phyloP scores from a whole-genome alignment of 352 stramenopile species.

The Saprolegnia parasitica region DNA sequence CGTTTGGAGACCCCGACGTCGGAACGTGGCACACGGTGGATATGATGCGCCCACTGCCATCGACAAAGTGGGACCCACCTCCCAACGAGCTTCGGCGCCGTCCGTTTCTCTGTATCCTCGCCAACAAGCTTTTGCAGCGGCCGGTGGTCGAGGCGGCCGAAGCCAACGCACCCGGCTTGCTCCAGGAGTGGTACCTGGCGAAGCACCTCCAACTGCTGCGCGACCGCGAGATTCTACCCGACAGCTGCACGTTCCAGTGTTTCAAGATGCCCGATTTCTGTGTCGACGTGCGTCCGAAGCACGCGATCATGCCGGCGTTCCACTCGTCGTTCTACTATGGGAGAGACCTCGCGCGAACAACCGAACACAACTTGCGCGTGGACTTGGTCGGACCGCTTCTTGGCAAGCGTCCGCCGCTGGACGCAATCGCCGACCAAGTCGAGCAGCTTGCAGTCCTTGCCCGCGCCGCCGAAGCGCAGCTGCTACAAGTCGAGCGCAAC shows the following conservation, averaged over 20 bases:
- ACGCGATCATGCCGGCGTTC: conserved; percentile 15
- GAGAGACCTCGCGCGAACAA: background rate
- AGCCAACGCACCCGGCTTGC: background rate
- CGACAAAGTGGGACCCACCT: background rate
- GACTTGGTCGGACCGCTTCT: conserved; percentile 20
- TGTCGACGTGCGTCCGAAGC: background rate
- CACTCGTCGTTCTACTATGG: conserved; percentile 17
- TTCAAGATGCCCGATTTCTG: background rate
- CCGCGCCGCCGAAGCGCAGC: conserved; percentile 12
- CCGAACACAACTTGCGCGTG: conserved; percentile 2
- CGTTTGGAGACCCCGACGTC: background rate
- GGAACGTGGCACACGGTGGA: conserved; percentile 24
- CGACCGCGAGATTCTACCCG: background rate
- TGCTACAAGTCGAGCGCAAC: conserved; percentile 11
- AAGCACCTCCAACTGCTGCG: background rate
- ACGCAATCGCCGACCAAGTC: conserved; percentile 13
- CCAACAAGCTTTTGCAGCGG: conserved; percentile 20
- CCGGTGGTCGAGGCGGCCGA: background rate
- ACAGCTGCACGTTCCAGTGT: conserved; percentile 11
- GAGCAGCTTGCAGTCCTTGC: conserved; percentile 1
- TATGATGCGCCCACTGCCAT: background rate
- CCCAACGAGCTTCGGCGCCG: background rate
- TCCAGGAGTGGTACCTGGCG: background rate
- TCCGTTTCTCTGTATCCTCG: conserved; percentile 26
- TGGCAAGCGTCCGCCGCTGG: background rate